Conservation (phyloP, 371 early-diverging fungal genomes). For the Rhizopus delemar region DNA sequence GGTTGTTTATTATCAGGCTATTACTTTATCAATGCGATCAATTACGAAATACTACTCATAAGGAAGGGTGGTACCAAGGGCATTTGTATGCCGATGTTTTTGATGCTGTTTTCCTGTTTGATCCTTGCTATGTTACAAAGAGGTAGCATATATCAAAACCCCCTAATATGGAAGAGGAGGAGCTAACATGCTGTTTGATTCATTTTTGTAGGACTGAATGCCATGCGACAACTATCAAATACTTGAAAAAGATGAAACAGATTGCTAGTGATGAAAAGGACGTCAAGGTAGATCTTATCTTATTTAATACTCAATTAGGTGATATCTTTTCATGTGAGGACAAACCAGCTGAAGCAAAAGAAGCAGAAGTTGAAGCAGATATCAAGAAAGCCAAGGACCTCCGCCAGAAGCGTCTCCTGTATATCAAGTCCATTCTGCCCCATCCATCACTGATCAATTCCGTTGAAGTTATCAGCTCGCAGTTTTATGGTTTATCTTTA, state of each 20-base stretch:
- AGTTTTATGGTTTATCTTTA: conserved; percentile 12
- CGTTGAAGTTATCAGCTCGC: conserved; percentile 19
- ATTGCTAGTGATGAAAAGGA: conserved; percentile 14
- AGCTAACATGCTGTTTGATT: conserved; percentile 9
- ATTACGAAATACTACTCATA: conserved; percentile 12
- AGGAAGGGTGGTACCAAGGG: conserved; percentile 18
- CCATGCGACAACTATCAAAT: conserved; percentile 17
- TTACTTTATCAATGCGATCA: conserved; percentile 13
- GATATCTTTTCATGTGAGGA: conserved; percentile 19
- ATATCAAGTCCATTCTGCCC: conserved; percentile 13
- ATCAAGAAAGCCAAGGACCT: conserved; percentile 16
- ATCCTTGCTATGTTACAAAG: conserved; percentile 15
- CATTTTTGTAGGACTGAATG: conserved; percentile 21
- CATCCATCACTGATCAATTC: conserved; percentile 9
- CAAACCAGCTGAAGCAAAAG: conserved; percentile 12
- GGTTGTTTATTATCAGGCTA: conserved; percentile 4
- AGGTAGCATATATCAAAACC: conserved; percentile 14
- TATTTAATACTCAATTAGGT: conserved; percentile 14
- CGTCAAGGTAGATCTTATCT: conserved; percentile 13
- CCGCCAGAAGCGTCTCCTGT: conserved; percentile 12
- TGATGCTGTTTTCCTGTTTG: conserved; percentile 18
- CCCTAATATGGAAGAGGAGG: conserved; percentile 3
- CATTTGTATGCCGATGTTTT: conserved; percentile 18
- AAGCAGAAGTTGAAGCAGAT: conserved; percentile 16
- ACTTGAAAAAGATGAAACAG: conserved; percentile 18